Evolutionary conservation across 371 early-diverging fungal genomes (phyloP).

Genomic region (Chytridium lagenaria): DNA sequence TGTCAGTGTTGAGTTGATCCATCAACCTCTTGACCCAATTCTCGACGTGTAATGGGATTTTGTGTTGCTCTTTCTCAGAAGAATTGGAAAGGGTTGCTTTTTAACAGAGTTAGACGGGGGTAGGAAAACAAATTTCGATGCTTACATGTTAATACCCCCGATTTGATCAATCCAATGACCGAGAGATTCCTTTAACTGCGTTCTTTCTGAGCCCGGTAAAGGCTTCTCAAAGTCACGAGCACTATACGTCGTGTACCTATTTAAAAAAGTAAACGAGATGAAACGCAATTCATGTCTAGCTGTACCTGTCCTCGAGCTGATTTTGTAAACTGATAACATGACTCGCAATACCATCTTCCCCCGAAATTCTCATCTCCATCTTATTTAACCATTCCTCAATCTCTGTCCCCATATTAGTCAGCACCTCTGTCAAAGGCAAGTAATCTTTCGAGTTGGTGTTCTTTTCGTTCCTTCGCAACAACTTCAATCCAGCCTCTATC

Average conservation of each 20-base stretch:
- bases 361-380: conserved; percentile 51
- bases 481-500: conserved; percentile 49
- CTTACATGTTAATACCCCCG: conserved; percentile 43
- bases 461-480: conserved; percentile 52
- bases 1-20: conserved; percentile 61
- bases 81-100: conserved; percentile 53
- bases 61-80: conserved; percentile 58
- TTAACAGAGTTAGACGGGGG: not conserved
- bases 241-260: conserved; percentile 50
- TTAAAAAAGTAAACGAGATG: not conserved
- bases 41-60: conserved; percentile 57
- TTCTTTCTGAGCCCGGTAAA: conserved; percentile 45
- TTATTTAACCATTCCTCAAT: conserved; percentile 58
- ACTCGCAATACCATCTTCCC: conserved; percentile 60
- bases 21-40: conserved; percentile 51
- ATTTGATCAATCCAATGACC: conserved; percentile 54
- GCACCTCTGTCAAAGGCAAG: conserved; percentile 42
- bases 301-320: conserved; percentile 58
- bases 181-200: conserved; percentile 48
- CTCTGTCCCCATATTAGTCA: conserved; percentile 41
- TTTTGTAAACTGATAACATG: conserved; percentile 58
- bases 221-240: conserved; percentile 52
- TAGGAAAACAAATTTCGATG: not conserved
- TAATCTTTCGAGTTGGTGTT: conserved; percentile 56
- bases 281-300: not conserved